Evolutionary conservation across 2,329 filamentous ascomycete genomes (phyloP), one percentile per base, ranked within the genome.

Genomic region (Zymoseptoria tritici): DNA sequence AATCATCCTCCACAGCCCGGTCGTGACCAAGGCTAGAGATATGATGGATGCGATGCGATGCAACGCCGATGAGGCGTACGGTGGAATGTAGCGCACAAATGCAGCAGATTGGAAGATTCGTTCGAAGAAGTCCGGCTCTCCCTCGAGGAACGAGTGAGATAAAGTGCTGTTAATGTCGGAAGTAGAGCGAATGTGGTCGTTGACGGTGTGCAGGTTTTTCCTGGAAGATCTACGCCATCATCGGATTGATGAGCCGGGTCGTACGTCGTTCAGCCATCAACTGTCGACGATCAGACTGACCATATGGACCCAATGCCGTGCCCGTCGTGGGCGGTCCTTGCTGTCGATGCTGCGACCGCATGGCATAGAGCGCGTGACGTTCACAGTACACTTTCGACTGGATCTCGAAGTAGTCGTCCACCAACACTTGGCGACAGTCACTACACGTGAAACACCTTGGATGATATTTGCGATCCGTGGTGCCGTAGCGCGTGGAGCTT

Each of bases 371-470:
- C 4, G 91, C 92, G 72, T 97, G 91, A 52, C 86, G 84, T 74
- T 97, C 93, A 74, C 93, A 99, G 72, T 89, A 96, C 0, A 89
- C 85, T 52, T 79, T 81, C 22, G 90, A 90, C 49, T 84, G 85
- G 66, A 96, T 87, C 73, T 97, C 92, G 69, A 94, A 97, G 73
- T 97, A 97, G 62, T 94, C 93, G 52, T 93, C 87, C 20, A 83
- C 82, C 11, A 97, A 80, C 2, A 87, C 84, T 53, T 84, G 76
- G 31, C 85, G 83, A 71, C 93, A 97, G 66, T 90, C 87, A 54
- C 82, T 81, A 72, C 94, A 97, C 54, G 85, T 87, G 76, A 99
- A 90, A 76, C 94, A 99, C 7, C 83, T 80, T 0, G 90, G 85
- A 73, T 99, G 94, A 74, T 91, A 94, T 73, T 97, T 97, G 67